Base-by-base conservation (phyloP, 2,329 filamentous ascomycete genomes). In the Penicillium paneum region DNA sequence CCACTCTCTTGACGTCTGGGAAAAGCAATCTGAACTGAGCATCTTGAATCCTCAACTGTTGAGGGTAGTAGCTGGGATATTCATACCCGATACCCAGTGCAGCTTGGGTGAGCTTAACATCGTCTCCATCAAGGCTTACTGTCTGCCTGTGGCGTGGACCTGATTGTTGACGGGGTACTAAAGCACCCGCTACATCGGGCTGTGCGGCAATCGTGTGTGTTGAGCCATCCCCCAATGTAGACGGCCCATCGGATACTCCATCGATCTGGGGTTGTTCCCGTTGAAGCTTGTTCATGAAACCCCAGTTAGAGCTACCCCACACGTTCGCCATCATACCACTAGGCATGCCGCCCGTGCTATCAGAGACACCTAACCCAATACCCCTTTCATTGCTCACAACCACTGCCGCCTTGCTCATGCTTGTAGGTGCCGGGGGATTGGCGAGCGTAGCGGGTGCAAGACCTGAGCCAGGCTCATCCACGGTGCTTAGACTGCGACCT, bases 1-100 rank as follows among this genome's bases (percentile, higher is more conserved):
- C 91, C 17, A 89, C 83, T 29, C 83, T 78, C 3, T 86, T 83
- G 0, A 91, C 89, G 57, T 86, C 83, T 0, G 93, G 92, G 73
- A 99, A 99, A 0, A 99, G 79, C 51, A 97, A 85, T 8, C 91
- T 83, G 70, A 99, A 99, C 68, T 97, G 94, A 2, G 91, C 89
- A 67, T 97, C 91, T 69, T 99, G 95, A 3, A 89, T 87, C 64
- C 83, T 88, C 13, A 97, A 78, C 59, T 93, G 89, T 1, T 86
- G 74, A 0, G 94, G 94, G 70, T 99, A 99, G 63, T 87, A 61
- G 74, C 78, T 24, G 83, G 92, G 72, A 88, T 93, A 54, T 77
- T 81, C 67, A 85, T 84, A 55, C 67, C 74, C 34, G 42, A 66
- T 57, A 7, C 69, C 62, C 41, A 71, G 53, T 7, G 71, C 62